Evolutionary conservation across 495 filamentous ascomycete genomes (phyloP), one percentile per base, ranked within the genome.

Genomic region (Xylaria curta): DNA sequence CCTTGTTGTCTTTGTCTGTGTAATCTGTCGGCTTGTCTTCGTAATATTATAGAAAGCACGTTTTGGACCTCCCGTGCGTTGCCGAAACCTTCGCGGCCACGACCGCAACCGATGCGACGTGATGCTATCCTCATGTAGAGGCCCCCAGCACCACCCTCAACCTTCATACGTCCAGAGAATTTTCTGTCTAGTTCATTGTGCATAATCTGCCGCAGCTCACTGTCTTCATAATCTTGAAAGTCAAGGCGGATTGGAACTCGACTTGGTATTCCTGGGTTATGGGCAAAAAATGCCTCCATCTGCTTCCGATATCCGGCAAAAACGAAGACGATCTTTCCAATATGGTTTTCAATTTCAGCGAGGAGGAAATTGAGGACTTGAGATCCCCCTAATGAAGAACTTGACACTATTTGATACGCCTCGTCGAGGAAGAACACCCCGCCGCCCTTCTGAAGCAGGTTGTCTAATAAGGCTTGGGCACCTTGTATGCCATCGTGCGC

Each of bases 211-310:
- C 85, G 82, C 0, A 97, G 83, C 74, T 96, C 91, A 0, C 76
- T 75, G 49, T 95, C 91, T 0, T 84, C 79, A 72, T 93, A 95
- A 54, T 95, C 93, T 0, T 86, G 76, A 72, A 95, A 95, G 28
- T 86, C 82, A 28, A 95, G 74, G 21, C 83, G 78, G 49, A 89
- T 80, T 0, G 93, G 93, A 68, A 96, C 87, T 0, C 93, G 89
- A 73, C 92, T 94, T 0, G 87, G 82, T 10, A 96, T 78, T 1
- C 93, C 92, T 1, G 90, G 91, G 68, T 95, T 95, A 72, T 95
- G 92, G 0, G 85, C 87, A 65, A 93, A 94, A 80, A 97, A 93
- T 12, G 83, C 84, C 77, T 95, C 92, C 93, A 97, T 97, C 68
- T 91, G 82, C 67, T 89, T 89, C 65, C 87, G 87, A 80, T 95